Base-by-base conservation (phyloP, 805 yeast species). In the Wickerhamiella brachini region DNA sequence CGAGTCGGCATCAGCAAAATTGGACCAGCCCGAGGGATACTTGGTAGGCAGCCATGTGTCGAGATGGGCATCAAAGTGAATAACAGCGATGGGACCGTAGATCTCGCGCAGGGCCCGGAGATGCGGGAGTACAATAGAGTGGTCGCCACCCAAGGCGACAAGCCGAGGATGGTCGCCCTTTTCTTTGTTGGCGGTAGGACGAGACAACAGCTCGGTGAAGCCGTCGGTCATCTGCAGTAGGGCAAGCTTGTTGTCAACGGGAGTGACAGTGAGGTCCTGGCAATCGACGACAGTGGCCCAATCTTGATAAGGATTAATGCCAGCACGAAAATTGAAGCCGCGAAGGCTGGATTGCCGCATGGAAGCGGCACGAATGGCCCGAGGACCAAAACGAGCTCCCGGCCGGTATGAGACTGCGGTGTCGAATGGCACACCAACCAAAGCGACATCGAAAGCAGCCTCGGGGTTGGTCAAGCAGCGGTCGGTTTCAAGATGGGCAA, bases 11-110 rank as follows among this genome's bases (percentile, higher is more conserved):
- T 54, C 58, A 31, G 49, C 52, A 26, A 45, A 49, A 75, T 53
- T 76, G 71, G 23, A 87, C 93, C 55, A 79, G 64, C 90, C 88
- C 76, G 79, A 68, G 22, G 93, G 90, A 61, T 83, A 84, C 60
- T 81, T 81, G 49, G 75, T 71, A 10, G 94, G 93, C 42, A 79
- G 68, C 95, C 95, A 85, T 5, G 94, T 85, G 64, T 85, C 94
- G 57, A 85, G 72, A 67, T 85, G 94, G 13, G 93, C 90, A 62
- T 85, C 95, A 58, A 85, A 83, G 65, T 85, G 95, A 51, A 85
- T 76, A 38, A 85, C 79, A 21, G 85, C 78, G 48, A 85, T 66
- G 18, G 78, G 78, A 1, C 90, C 93, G 60, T 85, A 77, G 20
- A 75, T 59, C 49, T 76, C 68, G 53, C 76, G 63, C 51, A 83